Base-by-base conservation (phyloP, 495 filamentous ascomycete genomes). In the Penicillium malachiteum region DNA sequence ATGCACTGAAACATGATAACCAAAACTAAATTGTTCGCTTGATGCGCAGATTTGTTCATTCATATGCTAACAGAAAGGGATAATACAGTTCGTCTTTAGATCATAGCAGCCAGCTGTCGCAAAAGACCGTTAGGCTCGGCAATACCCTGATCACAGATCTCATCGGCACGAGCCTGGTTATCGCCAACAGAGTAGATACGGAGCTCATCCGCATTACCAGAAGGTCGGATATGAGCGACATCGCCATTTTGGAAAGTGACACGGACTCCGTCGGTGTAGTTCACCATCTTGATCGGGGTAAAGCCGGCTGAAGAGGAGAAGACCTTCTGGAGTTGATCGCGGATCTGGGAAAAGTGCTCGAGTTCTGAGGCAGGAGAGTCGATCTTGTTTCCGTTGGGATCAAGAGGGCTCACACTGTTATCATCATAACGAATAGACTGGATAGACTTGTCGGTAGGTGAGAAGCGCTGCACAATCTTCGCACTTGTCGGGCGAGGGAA, bases 221-320 rank as follows among this genome's bases (percentile, higher is more conserved):
- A 68, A 3, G 65, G 65, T 6, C 65, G 62, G n/a, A 68, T 56
- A 26, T 68, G 65, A 45, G 65, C 65, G 13, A 68, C 62, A 51
- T 68, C 65, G 9, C 63, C 63, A 30, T 61, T 66, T 8, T 48
- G 57, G 35, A 68, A 66, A 4, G 40, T 55, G 11, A 65, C 57
- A 13, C 65, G 62, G 1, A 65, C 60, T 12, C 65, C 65, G 17
- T 68, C 65, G 42, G 63, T 66, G 31, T 65, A 68, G 51, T 65
- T 68, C 9, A 61, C 26, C 14, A 49, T 43, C 38, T 39, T 41
- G 31, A 68, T 57, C 5, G 57, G 13, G 3, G 59, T 14, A 41
- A 68, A 68, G 5, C 65, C 60, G 21, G 21, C 11, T 17, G 63
- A 35, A 37, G 62, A 14, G 2, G 65, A 57, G 43, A 68, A 68